Evolutionary conservation across 176 grass and related monocot species (phyloP), one percentile per base, ranked within the genome.

Genomic region (Olyra latifolia): DNA sequence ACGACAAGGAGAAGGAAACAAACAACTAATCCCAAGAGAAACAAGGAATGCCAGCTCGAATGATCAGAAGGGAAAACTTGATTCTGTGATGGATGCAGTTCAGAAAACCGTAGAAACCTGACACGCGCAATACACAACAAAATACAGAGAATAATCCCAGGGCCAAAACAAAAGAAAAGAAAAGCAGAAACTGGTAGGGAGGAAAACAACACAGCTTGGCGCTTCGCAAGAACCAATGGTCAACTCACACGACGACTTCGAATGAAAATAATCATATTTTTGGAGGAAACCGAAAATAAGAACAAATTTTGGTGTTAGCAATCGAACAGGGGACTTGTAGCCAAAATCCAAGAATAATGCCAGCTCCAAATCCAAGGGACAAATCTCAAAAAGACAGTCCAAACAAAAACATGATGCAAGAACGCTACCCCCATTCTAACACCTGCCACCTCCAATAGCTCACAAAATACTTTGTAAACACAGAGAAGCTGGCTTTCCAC

Each of bases 1-100:
- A 19, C 30, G 88, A 86, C 83, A 89, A 86, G 42, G 66, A 65
- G 49, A 82, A 9, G 29, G 30, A 32, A 66, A 59, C 72, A 77
- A 72, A 89, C 59, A 89, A 82, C 66, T 72, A 89, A 82, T 82
- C 83, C 78, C 88, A 65, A 82, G 66, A 73, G 67, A 66, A 89
- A 82, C 73, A 82, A 66, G 58, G 78, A 86, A 77, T 82, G 66
- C 66, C 88, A 82, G 59, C 72, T 50, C 58, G 35, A 78, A 76
- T 61, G 24, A 84, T 45, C 17, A 62, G 8, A 50, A 16, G 30
- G 4, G 42, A 16, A 50, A 47, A 27, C 5, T 66, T 48, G 40
- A 55, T 20, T n/a, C 13, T 77, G 19, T 30, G 16, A 74, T 49
- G 30, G 66, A 85, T 86, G 56, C 69, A 61, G 72, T 67, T 85